Conservation (phyloP, 208 protist genomes). For the Herpetomonas muscarum region DNA sequence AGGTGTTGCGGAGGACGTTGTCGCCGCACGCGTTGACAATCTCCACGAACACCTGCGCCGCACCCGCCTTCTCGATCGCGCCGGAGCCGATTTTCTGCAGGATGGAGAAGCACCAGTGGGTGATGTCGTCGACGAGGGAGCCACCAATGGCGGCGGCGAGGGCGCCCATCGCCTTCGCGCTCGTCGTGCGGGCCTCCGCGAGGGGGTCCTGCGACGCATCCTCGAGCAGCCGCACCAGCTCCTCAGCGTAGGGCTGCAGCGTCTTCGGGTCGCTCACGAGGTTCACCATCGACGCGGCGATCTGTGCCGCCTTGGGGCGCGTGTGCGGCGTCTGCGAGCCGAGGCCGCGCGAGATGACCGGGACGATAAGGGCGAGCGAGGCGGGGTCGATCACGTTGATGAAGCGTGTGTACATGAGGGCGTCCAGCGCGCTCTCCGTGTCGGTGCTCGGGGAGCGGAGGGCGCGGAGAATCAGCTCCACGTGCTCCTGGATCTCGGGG, state of each 20-base stretch:
- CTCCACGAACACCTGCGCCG: slow-evolving; percentile 89
- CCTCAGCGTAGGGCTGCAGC: slow-evolving; percentile 82
- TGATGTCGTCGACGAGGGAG: slow-evolving; percentile 60
- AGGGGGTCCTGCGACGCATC: slow-evolving; percentile 81
- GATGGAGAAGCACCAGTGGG: slow-evolving; percentile 76
- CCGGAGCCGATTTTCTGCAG: slow-evolving; percentile 62
- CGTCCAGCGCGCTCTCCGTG: slow-evolving; percentile 87
- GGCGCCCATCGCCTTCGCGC: slow-evolving; percentile 81
- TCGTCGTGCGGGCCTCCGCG: slow-evolving; percentile 78
- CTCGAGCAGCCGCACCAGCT: slow-evolving; percentile 82
- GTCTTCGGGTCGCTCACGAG: slow-evolving; percentile 82
- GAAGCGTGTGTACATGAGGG: slow-evolving; percentile 92
- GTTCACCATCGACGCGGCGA: slow-evolving; percentile 85
- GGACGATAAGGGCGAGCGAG: slow-evolving; percentile 91
- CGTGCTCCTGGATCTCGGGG: slow-evolving; percentile 89
- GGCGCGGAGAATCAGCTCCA: slow-evolving; percentile 84
- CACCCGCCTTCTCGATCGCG: slow-evolving; percentile 87
- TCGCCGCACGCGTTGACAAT: slow-evolving; percentile 74
- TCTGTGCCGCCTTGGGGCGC: slow-evolving; percentile 90
- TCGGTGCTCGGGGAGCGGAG: slow-evolving; percentile 86
- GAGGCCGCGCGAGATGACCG: slow-evolving; percentile 83
- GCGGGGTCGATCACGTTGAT: slow-evolving; percentile 89
- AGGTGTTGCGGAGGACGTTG: slow-evolving; percentile 58
- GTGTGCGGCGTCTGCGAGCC: slow-evolving; percentile 58
- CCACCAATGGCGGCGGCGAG: slow-evolving; percentile 71